A percentile compares a stretch with the other conserved stretches of the same genome.
Evolutionary conservation across 179 eudicot species (phyloP).

Genomic region (Spergularia azorica): DNA sequence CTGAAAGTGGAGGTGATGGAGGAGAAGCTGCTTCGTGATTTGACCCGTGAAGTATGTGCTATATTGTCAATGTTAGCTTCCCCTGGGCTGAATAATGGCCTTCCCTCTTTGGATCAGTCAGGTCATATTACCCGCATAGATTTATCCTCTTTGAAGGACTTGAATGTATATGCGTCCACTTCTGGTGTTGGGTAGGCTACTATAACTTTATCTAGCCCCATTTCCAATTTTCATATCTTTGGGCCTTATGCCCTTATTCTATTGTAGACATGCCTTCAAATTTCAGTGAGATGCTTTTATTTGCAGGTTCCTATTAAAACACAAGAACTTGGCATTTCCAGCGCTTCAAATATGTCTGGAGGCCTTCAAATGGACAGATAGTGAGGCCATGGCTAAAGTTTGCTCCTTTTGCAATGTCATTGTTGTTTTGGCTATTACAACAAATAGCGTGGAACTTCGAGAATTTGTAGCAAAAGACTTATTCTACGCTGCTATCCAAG

Average conservation of each 20-base stretch:
- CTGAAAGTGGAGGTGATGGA: conserved; percentile 95
- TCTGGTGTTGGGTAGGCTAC: conserved; percentile 75
- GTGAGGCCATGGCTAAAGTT: conserved; percentile 75
- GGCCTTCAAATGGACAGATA: conserved; percentile 87
- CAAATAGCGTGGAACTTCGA: conserved; percentile 67
- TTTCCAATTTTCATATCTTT: not conserved
- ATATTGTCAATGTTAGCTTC: conserved; percentile 70
- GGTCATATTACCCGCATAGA: conserved; percentile 65
- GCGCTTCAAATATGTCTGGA: conserved; percentile 73
- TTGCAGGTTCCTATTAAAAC: conserved; percentile 70
- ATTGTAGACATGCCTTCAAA: conserved; percentile 9
- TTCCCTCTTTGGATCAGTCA: conserved; percentile 76
- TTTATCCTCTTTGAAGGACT: conserved; percentile 57
- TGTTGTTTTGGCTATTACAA: conserved; percentile 57
- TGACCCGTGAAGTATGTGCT: conserved; percentile 86
- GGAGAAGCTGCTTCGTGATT: conserved; percentile 89
- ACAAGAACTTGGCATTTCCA: conserved; percentile 75
- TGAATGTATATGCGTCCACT: conserved; percentile 62
- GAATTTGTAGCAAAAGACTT: conserved; percentile 82
- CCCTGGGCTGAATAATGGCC: conserved; percentile 66
- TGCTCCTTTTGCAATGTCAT: conserved; percentile 66
- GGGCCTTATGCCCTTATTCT: not conserved
- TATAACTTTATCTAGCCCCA: not conserved
- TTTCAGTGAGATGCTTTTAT: conserved; percentile 19
- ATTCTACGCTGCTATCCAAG: conserved; percentile 81